These are phyloP conservation scores for Trametes hirsuta DNA, from an alignment of 1,284 basidiomycete genomes.

Conservation along the genomic window DNA sequence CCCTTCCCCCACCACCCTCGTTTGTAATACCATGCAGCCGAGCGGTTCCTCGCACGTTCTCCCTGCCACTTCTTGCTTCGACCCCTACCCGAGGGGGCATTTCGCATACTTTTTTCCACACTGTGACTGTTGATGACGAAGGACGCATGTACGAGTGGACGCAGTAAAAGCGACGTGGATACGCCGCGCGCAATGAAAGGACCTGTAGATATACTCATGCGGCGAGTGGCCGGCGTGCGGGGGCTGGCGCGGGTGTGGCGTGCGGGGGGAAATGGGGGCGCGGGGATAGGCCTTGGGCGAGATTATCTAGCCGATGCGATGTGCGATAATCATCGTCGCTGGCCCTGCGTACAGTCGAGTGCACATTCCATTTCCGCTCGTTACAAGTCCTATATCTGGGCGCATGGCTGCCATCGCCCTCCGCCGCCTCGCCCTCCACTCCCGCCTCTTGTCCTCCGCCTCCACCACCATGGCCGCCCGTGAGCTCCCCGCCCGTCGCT, in stretches of 20 bases:
- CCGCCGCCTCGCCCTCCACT: slow-evolving; percentile 60
- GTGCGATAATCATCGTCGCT: slow-evolving; percentile 17
- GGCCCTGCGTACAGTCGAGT: neutral
- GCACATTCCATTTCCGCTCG: slow-evolving; percentile 1
- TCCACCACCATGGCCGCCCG: slow-evolving; percentile 54
- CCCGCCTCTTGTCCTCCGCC: slow-evolving; percentile 55
- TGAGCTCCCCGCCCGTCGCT: slow-evolving; percentile 39
- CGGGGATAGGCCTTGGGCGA: slow-evolving; percentile 7
- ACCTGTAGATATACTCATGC: slow-evolving; percentile 10
- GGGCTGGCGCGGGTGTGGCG: neutral
- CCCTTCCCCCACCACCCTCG: neutral
- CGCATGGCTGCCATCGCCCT: slow-evolving; percentile 36
- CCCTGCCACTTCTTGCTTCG: neutral
- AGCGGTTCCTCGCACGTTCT: neutral
- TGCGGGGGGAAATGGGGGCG: slow-evolving; percentile 5
- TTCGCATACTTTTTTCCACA: neutral
- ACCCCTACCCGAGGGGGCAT: neutral
- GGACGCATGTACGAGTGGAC: slow-evolving; percentile 24
- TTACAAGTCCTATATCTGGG: slow-evolving; percentile 22
- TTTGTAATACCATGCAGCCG: neutral
- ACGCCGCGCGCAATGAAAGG: slow-evolving; percentile 15
- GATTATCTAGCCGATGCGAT: slow-evolving; percentile 25
- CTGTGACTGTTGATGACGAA: slow-evolving; percentile 10
- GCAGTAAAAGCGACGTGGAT: slow-evolving; percentile 15
- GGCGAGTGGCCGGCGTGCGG: neutral